These are phyloP conservation scores for Sphagnurus paluster DNA, from an alignment of 1,284 basidiomycete species.

Conservation along the genomic window DNA sequence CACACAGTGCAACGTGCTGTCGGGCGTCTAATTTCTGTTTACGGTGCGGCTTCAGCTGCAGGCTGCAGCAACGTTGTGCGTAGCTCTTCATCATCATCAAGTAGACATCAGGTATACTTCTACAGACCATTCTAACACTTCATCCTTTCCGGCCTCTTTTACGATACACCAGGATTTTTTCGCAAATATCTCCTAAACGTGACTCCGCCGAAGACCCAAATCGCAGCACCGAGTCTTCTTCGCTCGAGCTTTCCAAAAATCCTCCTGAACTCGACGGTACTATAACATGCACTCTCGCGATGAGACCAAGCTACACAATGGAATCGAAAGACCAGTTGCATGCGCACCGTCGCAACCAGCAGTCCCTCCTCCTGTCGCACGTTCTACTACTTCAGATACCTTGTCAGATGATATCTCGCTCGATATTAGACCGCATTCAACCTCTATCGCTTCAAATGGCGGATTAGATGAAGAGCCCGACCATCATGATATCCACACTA, in stretches of 20 bases:
- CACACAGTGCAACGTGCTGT: not conserved
- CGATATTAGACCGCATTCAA: conserved; percentile 5
- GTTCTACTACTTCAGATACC: not conserved
- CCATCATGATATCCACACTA: not conserved
- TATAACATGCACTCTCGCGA: too few relatives aligned
- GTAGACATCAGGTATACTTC: not conserved
- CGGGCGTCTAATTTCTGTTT: conserved; percentile 1
- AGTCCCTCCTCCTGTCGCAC: not conserved
- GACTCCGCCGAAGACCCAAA: not conserved
- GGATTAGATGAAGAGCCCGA: not conserved
- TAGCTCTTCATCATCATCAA: not conserved
- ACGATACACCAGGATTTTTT: conserved; percentile 2
- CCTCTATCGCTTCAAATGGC: not conserved
- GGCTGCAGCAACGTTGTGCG: conserved; percentile 3
- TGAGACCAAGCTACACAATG: too few relatives aligned
- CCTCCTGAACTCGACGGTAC: too few relatives aligned
- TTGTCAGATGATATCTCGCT: conserved; percentile 2
- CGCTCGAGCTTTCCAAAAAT: too few relatives aligned
- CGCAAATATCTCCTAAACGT: not conserved
- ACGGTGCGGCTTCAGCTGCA: not conserved
- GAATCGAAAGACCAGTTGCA: not conserved
- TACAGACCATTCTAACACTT: not conserved
- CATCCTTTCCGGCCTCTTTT: conserved; percentile 1
- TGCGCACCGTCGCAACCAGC: not conserved
- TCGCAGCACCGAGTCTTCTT: too few relatives aligned